These are phyloP conservation scores for Arthrinium phaeospermum DNA, from an alignment of 2,329 filamentous ascomycete genomes.

Conservation along the genomic window DNA sequence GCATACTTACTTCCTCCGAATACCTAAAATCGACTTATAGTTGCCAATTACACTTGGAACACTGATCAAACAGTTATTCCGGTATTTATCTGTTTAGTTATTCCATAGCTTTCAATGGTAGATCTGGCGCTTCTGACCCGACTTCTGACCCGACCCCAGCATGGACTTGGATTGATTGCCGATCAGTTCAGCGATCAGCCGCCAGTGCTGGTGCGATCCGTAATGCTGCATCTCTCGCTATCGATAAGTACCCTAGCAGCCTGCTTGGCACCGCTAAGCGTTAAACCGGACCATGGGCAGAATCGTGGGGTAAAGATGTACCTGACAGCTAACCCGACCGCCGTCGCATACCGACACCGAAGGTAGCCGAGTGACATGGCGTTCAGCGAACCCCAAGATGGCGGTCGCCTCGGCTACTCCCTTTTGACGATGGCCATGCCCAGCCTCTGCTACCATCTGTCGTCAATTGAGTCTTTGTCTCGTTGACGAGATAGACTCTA, in stretches of 20 bases:
- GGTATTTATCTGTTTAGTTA: no score
- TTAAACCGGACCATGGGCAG: neutral
- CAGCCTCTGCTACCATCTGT: neutral
- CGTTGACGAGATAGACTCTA: neutral
- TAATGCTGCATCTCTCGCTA: neutral
- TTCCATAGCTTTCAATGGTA: no score
- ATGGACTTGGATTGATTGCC: neutral
- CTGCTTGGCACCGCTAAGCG: neutral
- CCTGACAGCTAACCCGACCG: conserved; percentile 1
- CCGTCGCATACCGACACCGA: conserved; percentile 15
- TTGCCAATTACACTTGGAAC: no score
- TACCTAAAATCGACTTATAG: no score
- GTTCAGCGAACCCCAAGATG: neutral
- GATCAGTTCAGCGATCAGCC: neutral
- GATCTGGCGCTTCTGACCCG: no score
- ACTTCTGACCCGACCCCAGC: neutral
- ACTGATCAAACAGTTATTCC: no score
- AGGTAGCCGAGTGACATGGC: conserved; percentile 11
- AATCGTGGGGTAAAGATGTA: conserved; percentile 14
- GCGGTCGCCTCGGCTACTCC: conserved; percentile 3
- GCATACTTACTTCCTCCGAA: no score
- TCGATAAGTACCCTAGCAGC: conserved; percentile 11
- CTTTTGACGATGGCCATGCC: conserved; percentile 1
- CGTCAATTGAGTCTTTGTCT: neutral
- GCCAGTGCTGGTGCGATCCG: neutral